phyloP scores from a whole-genome alignment of 2,329 filamentous ascomycete genomes.

The Metarhizium brunneum region DNA sequence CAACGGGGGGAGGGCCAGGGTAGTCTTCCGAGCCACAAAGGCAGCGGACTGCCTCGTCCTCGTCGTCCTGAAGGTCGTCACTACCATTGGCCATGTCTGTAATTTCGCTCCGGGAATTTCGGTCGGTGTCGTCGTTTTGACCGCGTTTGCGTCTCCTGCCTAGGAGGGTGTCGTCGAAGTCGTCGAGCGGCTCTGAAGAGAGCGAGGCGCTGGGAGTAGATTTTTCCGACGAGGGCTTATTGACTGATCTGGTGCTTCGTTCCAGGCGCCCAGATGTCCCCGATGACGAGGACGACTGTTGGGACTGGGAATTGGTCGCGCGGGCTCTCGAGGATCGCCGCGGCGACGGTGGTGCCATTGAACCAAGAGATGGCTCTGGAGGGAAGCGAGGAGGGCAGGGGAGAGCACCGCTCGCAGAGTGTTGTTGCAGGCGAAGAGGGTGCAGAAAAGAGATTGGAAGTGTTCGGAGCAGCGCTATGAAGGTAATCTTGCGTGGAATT shows the following conservation, averaged over 20 bases:
- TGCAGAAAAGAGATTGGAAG: neutral
- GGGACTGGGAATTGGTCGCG: slow-evolving; percentile 64
- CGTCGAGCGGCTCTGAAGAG: slow-evolving; percentile 59
- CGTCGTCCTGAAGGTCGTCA: slow-evolving; percentile 62
- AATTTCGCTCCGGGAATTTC: slow-evolving; percentile 30
- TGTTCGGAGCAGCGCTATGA: neutral
- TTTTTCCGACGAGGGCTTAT: slow-evolving; percentile 67
- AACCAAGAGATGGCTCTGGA: slow-evolving; percentile 15
- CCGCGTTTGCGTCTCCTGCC: slow-evolving; percentile 73
- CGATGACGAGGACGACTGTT: slow-evolving; percentile 72
- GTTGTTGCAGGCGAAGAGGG: neutral
- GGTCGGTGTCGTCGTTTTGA: slow-evolving; percentile 51
- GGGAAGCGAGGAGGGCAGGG: slow-evolving; percentile 12
- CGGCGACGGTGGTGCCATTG: slow-evolving; percentile 58
- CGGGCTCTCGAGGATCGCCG: slow-evolving; percentile 89
- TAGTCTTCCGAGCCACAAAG: slow-evolving; percentile 94
- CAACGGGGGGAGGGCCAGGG: slow-evolving; percentile 66
- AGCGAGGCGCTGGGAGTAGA: slow-evolving; percentile 65
- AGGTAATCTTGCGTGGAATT: neutral
- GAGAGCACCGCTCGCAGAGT: neutral
- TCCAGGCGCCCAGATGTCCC: slow-evolving; percentile 70
- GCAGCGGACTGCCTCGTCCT: slow-evolving; percentile 92
- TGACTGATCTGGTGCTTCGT: slow-evolving; percentile 60
- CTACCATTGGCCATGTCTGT: slow-evolving; percentile 51
- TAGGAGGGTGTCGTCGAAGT: slow-evolving; percentile 61